Evolutionary conservation across 208 protist species (phyloP).

Genomic region (Trypanosoma scelopori): DNA sequence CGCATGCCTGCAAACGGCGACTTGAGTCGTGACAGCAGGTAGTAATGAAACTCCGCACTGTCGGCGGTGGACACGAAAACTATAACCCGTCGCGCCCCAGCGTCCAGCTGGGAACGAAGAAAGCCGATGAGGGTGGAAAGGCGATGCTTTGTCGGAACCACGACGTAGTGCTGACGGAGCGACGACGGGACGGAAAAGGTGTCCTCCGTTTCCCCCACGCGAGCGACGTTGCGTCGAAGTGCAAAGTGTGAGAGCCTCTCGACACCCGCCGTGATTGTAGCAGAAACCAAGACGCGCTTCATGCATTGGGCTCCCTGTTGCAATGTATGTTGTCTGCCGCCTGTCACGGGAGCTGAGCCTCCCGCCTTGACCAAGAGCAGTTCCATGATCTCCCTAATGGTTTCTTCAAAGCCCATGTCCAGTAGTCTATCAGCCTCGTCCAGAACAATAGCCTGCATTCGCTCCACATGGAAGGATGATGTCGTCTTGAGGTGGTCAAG

Average conservation of each 20-base stretch:
- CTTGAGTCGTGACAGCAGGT: slow-evolving; percentile 50
- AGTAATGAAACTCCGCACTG: slow-evolving; percentile 80
- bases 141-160: slow-evolving; percentile 66
- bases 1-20: slow-evolving; percentile 47
- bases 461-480: slow-evolving; percentile 57
- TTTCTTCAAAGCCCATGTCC: slow-evolving; percentile 98
- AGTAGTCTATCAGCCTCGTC: slow-evolving; percentile 97
- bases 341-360: not conserved
- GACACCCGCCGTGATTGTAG: slow-evolving; percentile 69
- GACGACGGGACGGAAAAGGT: slow-evolving; percentile 44
- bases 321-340: not conserved
- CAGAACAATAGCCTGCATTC: slow-evolving; percentile 88
- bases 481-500: slow-evolving; percentile 65
- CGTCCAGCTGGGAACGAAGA: slow-evolving; percentile 55
- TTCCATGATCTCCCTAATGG: slow-evolving; percentile 97
- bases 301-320: not conserved
- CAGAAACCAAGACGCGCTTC: slow-evolving; percentile 64
- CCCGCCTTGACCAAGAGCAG: slow-evolving; percentile 54
- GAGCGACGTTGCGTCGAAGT: slow-evolving; percentile 46
- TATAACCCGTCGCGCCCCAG: slow-evolving; percentile 45
- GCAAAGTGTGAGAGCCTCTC: slow-evolving; percentile 87
- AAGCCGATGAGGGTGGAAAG: slow-evolving; percentile 66
- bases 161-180: slow-evolving; percentile 66
- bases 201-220: slow-evolving; percentile 38
- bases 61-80: slow-evolving; percentile 82